Base-by-base conservation (phyloP, 2,329 filamentous ascomycete genomes). In the Neobulgaria alba region DNA sequence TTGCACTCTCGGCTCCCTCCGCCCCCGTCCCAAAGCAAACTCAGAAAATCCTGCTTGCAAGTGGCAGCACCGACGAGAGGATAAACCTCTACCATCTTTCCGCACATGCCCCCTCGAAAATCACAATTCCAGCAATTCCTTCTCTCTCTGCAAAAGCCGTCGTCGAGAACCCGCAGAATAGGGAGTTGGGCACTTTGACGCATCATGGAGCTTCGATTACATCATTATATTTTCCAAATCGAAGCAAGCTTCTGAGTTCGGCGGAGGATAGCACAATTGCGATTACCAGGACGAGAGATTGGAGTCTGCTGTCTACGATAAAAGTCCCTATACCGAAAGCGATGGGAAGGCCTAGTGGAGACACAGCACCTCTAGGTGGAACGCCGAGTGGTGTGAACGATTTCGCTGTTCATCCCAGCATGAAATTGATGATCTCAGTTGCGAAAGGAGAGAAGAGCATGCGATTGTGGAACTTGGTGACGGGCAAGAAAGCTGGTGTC, bases 381-480 rank as follows among this genome's bases (percentile, higher is more conserved):
- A 77, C 83, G 18, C 89, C 89, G 0, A 77, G 81, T n/a, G 92
- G 92, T 14, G 78, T 96, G 52, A 96, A 95, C 61, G 85, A 89
- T 61, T 94, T 98, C 61, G 87, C 90, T 2, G 83, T 98, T 18
- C 92, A 98, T 61, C 90, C 92, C 0, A 93, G 85, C 61, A 86
- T 94, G 75, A 96, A 95, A 66, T 69, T 98, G 37, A 95, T 96
- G 85, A 78, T 98, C 45, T 93, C 79, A 53, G 88, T 96, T 7
- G 83, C 86, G 52, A 86, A 82, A 55, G 88, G 88, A 50, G 92
- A 98, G 67, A 80, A 79, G 50, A 87, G 82, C 57, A 93, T 98
- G 85, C 72, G 92, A 49, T 63, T 96, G 50, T 98, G 92, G 92
- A 96, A 98, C 58, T 63, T 98, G 49, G 88, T 96, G 50, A 96